Percentiles rank a stretch among this genome's conserved stretches.
Evolutionary conservation across 805 yeast species (phyloP).

Genomic region (Grigorovia humatica): DNA sequence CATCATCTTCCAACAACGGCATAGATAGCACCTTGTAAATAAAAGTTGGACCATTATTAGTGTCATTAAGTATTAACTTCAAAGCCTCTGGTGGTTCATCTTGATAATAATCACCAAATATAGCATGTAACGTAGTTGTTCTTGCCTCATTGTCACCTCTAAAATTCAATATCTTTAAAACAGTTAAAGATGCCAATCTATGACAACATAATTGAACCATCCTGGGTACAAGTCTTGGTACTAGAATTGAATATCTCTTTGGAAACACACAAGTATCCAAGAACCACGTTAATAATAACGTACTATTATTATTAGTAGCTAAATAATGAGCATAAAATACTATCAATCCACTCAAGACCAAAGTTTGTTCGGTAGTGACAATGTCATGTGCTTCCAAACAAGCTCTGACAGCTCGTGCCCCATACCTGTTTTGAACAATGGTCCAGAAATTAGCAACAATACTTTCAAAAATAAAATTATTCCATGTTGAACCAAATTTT

Average conservation of each 20-base stretch:
- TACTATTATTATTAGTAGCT: conserved; percentile 78
- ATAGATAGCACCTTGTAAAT: conserved; percentile 69
- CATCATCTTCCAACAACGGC: conserved; percentile 49
- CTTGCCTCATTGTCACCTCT: conserved; percentile 57
- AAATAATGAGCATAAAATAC: conserved; percentile 69
- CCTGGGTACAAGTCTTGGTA: conserved; percentile 50
- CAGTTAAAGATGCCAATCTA: conserved; percentile 74
- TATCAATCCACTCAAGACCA: conserved; percentile 67
- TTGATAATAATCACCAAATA: conserved; percentile 45
- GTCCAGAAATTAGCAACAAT: conserved; percentile 68
- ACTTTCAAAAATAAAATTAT: conserved; percentile 79
- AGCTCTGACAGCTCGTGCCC: conserved; percentile 90
- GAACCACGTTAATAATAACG: conserved; percentile 85
- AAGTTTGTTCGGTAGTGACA: conserved; percentile 54
- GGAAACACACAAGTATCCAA: conserved; percentile 71
- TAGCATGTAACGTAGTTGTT: conserved; percentile 47
- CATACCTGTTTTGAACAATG: conserved; percentile 82
- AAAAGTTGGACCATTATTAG: conserved; percentile 62
- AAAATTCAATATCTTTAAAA: conserved; percentile 65
- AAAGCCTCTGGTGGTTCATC: conserved; percentile 38
- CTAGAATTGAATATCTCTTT: conserved; percentile 54
- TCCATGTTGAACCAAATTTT: conserved; percentile 81
- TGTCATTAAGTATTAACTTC: conserved; percentile 54
- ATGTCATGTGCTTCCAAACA: conserved; percentile 69
- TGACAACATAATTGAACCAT: conserved; percentile 61